Conservation (phyloP, 208 protist species). For the Wallacemonas rigidus region DNA sequence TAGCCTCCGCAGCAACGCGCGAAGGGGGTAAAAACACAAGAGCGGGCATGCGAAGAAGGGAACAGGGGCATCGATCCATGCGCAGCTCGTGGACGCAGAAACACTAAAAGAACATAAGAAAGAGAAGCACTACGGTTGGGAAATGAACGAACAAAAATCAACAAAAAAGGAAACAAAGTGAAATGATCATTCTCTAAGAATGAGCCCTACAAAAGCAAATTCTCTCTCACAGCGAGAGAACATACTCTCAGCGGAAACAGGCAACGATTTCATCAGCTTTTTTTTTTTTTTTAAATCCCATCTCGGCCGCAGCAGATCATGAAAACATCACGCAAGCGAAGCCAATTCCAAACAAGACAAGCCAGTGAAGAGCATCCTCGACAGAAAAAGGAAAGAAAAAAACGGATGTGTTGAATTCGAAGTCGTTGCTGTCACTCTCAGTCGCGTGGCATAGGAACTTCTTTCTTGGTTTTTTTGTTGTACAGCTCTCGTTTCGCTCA, state of each 20-base stretch:
- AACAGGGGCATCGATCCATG: neutral
- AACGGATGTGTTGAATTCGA: too few species aligned
- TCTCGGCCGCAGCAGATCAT: too few species aligned
- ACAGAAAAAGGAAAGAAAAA: too few species aligned
- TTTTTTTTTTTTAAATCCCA: conserved; percentile 21
- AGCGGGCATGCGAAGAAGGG: neutral
- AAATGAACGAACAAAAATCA: conserved; percentile 24
- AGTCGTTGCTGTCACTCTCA: too few species aligned
- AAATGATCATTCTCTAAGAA: conserved; percentile 18
- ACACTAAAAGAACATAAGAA: conserved; percentile 13
- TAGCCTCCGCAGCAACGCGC: conserved; percentile 19
- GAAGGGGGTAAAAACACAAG: conserved; percentile 20
- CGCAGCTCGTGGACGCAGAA: neutral
- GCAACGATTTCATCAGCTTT: neutral
- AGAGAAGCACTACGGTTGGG: neutral
- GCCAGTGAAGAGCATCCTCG: too few species aligned
- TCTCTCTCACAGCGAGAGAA: neutral
- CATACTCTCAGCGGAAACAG: neutral
- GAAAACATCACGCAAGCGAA: neutral
- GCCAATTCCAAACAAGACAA: too few species aligned
- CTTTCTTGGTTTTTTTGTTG: too few species aligned
- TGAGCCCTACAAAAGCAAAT: conserved; percentile 17
- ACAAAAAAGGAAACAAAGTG: conserved; percentile 18
- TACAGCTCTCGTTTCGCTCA: too few species aligned
- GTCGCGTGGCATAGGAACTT: too few species aligned